These are phyloP conservation scores for Lagenaria siceraria DNA, from an alignment of 306 rosid species.

Conservation along the genomic window DNA sequence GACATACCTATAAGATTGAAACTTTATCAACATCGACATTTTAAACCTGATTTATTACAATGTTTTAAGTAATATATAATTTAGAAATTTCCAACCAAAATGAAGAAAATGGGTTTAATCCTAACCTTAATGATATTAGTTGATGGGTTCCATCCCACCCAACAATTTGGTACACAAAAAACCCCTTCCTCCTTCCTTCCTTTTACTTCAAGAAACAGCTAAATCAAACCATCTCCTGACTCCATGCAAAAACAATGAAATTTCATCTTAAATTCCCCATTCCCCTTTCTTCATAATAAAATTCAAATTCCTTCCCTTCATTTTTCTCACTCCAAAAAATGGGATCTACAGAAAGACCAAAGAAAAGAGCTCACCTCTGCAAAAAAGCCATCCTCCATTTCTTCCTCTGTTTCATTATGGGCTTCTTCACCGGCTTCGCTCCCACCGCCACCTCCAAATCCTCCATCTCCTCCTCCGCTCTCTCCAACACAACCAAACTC, in stretches of 20 bases:
- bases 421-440: constrained; percentile 85
- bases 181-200: constrained; percentile 27
- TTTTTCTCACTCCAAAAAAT: constrained; percentile 9
- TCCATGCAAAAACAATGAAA: neutral
- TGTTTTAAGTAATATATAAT: too few relatives aligned
- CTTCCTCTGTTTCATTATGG: constrained; percentile 74
- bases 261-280: neutral
- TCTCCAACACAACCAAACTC: neutral
- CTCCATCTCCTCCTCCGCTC: constrained; percentile 13
- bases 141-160: constrained; percentile 71
- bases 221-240: constrained; percentile 28
- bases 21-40: too few relatives aligned
- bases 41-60: too few relatives aligned
- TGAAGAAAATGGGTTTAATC: neutral
- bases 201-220: constrained; percentile 79
- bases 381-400: constrained; percentile 76
- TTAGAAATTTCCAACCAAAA: neutral
- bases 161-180: constrained; percentile 49
- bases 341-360: constrained; percentile 75
- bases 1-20: too few relatives aligned
- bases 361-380: constrained; percentile 67
- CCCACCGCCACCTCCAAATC: constrained; percentile 63
- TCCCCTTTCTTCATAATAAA: too few relatives aligned
- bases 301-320: too few relatives aligned
- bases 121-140: constrained; percentile 9